phyloP scores from a whole-genome alignment of 2,329 filamentous ascomycete genomes.

The Microdochium paspali region DNA sequence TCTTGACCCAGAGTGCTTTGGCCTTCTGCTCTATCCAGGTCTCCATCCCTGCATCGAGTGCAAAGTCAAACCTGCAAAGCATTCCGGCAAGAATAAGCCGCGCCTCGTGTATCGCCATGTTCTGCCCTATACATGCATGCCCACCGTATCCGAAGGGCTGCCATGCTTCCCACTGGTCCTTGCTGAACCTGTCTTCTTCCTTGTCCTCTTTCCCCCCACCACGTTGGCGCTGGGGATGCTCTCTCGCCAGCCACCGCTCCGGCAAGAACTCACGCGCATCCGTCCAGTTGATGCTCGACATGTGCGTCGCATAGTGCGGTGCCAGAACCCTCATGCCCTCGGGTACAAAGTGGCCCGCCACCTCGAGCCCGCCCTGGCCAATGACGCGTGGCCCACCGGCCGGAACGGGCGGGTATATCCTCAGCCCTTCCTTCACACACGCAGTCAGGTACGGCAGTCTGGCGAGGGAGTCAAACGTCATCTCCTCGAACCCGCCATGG shows the following conservation, averaged over 20 bases:
- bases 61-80: neutral
- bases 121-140: neutral
- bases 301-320: conserved; percentile 1
- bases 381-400: neutral
- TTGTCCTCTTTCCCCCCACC: neutral
- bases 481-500: neutral
- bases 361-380: neutral
- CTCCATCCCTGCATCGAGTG: neutral
- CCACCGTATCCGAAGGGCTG: neutral
- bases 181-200: neutral
- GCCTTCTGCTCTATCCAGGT: no score
- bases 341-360: neutral
- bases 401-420: neutral
- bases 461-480: neutral
- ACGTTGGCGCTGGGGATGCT: no score
- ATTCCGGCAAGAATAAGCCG: neutral
- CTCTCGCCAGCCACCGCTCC: conserved; percentile 1
- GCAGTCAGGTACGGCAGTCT: neutral
- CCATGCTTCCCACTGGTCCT: neutral
- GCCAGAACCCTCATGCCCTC: neutral
- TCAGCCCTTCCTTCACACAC: neutral
- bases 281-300: conserved; percentile 1
- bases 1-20: no score
- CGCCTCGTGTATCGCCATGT: neutral
- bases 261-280: conserved; percentile 2